Percentiles rank a stretch among this genome's conserved stretches.
phyloP scores from a whole-genome alignment of 2,329 filamentous ascomycete species.

The Aureobasidium sp. region DNA sequence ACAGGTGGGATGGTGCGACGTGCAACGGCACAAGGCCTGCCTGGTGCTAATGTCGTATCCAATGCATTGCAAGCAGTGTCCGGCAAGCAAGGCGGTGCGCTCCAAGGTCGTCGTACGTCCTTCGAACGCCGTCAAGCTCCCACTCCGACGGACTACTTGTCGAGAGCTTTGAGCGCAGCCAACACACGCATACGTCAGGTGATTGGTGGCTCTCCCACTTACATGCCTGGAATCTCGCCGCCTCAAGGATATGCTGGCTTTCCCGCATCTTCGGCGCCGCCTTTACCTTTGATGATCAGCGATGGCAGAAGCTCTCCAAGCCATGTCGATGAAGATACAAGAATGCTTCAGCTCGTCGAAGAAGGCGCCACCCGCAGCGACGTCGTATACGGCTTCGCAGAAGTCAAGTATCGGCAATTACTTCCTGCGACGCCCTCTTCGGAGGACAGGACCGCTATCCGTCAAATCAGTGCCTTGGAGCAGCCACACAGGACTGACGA shows the following conservation, averaged over 20 bases:
- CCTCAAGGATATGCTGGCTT: conserved; percentile 73
- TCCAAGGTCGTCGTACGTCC: conserved; percentile 68
- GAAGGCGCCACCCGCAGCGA: conserved; percentile 89
- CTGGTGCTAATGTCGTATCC: conserved; percentile 57
- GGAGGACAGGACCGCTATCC: conserved; percentile 59
- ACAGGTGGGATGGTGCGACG: conserved; percentile 60
- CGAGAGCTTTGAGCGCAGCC: conserved; percentile 90
- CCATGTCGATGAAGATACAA: conserved; percentile 69
- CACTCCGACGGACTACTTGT: conserved; percentile 77
- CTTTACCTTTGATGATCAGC: conserved; percentile 57
- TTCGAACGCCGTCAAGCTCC: conserved; percentile 74
- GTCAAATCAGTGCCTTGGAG: conserved; percentile 49
- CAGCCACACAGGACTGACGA: conserved; percentile 25
- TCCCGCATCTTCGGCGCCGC: conserved; percentile 71
- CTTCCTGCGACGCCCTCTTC: conserved; percentile 76
- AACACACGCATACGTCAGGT: conserved; percentile 54
- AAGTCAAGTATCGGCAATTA: conserved; percentile 98
- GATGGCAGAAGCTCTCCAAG: conserved; percentile 52
- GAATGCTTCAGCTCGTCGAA: conserved; percentile 74
- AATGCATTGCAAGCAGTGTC: conserved; percentile 68
- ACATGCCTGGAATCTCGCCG: conserved; percentile 57
- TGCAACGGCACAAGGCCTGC: conserved; percentile 68
- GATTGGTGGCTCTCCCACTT: conserved; percentile 60
- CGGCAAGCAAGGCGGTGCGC: conserved; percentile 54
- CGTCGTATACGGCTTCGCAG: conserved; percentile 93